A percentile compares a stretch with the other conserved stretches of the same genome.
Evolutionary conservation across 169 alveolate species (phyloP).

Genomic region (Blepharisma undulans): DNA sequence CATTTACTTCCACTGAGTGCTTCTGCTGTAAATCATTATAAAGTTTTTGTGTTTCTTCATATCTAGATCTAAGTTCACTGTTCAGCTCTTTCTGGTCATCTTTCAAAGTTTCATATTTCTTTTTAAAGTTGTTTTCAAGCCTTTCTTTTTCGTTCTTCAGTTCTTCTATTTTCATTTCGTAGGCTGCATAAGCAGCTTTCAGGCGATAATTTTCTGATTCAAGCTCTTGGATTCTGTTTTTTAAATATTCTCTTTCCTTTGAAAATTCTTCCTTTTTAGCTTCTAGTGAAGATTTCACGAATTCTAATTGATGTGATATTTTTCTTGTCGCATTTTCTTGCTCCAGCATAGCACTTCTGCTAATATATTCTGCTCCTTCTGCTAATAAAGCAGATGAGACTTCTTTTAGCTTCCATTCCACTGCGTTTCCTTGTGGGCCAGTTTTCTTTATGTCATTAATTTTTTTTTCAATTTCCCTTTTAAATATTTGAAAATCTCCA

Average conservation of each 20-base stretch:
- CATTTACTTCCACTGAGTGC: not conserved
- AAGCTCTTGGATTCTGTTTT: not conserved
- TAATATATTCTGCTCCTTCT: slow-evolving; percentile 38
- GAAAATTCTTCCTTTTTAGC: slow-evolving; percentile 19
- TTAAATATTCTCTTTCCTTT: slow-evolving; percentile 20
- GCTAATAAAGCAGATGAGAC: not conserved
- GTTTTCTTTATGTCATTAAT: not conserved
- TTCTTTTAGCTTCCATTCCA: slow-evolving; percentile 27
- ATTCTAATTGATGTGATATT: slow-evolving; percentile 4
- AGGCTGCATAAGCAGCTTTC: not conserved
- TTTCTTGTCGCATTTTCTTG: not conserved
- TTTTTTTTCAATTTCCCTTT: slow-evolving; percentile 25
- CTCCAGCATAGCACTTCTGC: not conserved
- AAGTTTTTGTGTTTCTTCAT: not conserved
- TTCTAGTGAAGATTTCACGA: not conserved
- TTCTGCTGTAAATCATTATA: not conserved
- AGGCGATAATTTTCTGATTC: not conserved
- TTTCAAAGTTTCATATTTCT: slow-evolving; percentile 7
- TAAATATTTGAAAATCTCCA: slow-evolving; percentile 14
- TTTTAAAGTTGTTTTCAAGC: not conserved
- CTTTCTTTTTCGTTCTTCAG: slow-evolving; percentile 18
- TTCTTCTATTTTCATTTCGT: slow-evolving; percentile 30
- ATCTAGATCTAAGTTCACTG: not conserved
- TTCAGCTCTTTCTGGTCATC: not conserved
- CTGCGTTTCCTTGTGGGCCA: not conserved